These are phyloP conservation scores for Drechslerella dactyloides DNA, from an alignment of 2,329 filamentous ascomycete species.

Conservation along the genomic window DNA sequence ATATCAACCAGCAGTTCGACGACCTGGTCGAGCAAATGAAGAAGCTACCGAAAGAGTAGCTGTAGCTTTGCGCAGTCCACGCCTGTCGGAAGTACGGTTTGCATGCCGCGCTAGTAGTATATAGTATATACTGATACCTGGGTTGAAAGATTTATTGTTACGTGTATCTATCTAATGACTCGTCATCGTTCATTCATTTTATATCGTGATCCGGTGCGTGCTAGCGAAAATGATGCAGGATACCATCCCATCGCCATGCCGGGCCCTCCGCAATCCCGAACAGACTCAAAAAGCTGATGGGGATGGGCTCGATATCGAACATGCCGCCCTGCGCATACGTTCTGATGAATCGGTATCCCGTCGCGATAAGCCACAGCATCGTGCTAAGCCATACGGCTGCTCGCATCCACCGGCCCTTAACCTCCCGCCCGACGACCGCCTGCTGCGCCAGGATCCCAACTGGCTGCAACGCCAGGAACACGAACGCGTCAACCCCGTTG, in stretches of 20 bases:
- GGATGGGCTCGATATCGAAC: conserved; percentile 48
- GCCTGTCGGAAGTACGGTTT: no score
- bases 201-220: no score
- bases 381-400: conserved; percentile 21
- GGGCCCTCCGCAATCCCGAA: conserved; percentile 28
- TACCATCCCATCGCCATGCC: conserved; percentile 21
- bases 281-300: conserved; percentile 35
- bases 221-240: conserved; percentile 21
- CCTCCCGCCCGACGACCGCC: conserved; percentile 12
- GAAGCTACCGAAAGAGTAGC: conserved; percentile 2
- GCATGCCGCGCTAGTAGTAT: no score
- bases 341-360: conserved; percentile 32
- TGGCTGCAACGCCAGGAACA: conserved; percentile 33
- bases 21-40: conserved; percentile 32
- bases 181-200: no score
- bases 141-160: no score
- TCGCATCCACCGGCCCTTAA: conserved; percentile 13
- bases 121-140: no score
- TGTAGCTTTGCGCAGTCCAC: no score
- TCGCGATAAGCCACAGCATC: conserved; percentile 24
- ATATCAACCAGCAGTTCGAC: conserved; percentile 42
- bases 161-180: neutral
- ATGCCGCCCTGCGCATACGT: conserved; percentile 38
- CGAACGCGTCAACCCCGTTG: conserved; percentile 14
- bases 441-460: conserved; percentile 35